Evolutionary conservation across 192 early-diverging fungal species (phyloP), one percentile per base, ranked within the genome.

Genomic region (Gaertneriomyces sp.): DNA sequence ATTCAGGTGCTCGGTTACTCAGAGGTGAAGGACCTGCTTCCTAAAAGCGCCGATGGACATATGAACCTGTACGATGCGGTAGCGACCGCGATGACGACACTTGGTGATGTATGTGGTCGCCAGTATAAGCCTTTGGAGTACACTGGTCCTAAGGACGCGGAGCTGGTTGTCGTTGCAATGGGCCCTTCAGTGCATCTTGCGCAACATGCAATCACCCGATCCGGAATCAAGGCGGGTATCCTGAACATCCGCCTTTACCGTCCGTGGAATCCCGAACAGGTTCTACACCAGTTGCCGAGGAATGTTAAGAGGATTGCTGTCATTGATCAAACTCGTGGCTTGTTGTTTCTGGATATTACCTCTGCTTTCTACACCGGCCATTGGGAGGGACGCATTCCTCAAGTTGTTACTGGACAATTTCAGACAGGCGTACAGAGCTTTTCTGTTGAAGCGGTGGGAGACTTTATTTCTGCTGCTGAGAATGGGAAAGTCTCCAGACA

Each of bases 71-170:
- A 69, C 14, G 64, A 71, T 6, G 71, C 73, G 1, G 57, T 85
- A 20, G 79, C 87, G 38, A 68, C 75, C 49, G 72, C 81, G 19
- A 81, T 88, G 73, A 50, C 19, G 38, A 53, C 47, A 42, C 74
- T 78, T 74, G 79, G 75, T 38, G 63, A 61, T 42, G 53, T 51
- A 4, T 75, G 84, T 19, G 88, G 89, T 16, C 79, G 81, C 56
- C 64, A 74, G 5, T 95, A 94, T 79, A 68, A 82, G 56, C 73
- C 82, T 17, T 89, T 95, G 77, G 92, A 92, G 74, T 98, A 96
- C 79, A 64, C 74, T 68, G 95, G 95, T 45, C 73, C 80, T 46
- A 40, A 69, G 7, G 68, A 81, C 67, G 87, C 95, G 6, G 85
- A 91, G 67, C 82, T 83, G 9, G 89, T 96, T 17, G 79, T 96